Conservation (phyloP, 2,329 filamentous ascomycete genomes). For the Podosphaera aphanis region DNA sequence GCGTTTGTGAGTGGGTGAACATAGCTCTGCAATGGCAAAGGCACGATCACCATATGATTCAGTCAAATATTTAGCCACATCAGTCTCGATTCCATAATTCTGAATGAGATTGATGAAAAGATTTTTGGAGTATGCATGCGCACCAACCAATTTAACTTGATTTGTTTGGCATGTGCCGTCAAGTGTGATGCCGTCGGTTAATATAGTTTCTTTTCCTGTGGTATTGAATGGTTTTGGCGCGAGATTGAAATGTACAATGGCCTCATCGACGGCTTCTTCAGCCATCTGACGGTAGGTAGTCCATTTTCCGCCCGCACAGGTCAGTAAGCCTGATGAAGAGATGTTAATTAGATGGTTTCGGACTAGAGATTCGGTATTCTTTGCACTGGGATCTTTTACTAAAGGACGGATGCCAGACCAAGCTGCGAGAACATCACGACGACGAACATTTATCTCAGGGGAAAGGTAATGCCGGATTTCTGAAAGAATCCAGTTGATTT, state of each 20-base stretch:
- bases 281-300: conserved; percentile 87
- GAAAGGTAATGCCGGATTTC: conserved; percentile 66
- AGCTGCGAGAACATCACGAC: conserved; percentile 69
- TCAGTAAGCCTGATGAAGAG: conserved; percentile 58
- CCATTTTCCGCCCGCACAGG: conserved; percentile 78
- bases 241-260: conserved; percentile 45
- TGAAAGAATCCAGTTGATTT: conserved; percentile 69
- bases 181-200: conserved; percentile 46
- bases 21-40: conserved; percentile 71
- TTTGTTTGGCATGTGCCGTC: conserved; percentile 66
- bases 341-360: conserved; percentile 67
- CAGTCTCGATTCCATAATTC: conserved; percentile 76
- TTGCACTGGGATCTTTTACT: conserved; percentile 65
- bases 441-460: conserved; percentile 63
- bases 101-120: conserved; percentile 91
- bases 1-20: conserved; percentile 48
- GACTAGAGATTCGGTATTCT: conserved; percentile 68
- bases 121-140: conserved; percentile 71
- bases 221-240: conserved; percentile 35
- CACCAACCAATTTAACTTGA: conserved; percentile 56
- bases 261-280: conserved; percentile 67
- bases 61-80: conserved; percentile 72
- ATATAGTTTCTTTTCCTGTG: conserved; percentile 32
- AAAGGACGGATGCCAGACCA: conserved; percentile 77
- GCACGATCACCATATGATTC: conserved; percentile 79